Evolutionary conservation across 495 filamentous ascomycete species (phyloP).

Genomic region (Rhizodiscina lignyota): DNA sequence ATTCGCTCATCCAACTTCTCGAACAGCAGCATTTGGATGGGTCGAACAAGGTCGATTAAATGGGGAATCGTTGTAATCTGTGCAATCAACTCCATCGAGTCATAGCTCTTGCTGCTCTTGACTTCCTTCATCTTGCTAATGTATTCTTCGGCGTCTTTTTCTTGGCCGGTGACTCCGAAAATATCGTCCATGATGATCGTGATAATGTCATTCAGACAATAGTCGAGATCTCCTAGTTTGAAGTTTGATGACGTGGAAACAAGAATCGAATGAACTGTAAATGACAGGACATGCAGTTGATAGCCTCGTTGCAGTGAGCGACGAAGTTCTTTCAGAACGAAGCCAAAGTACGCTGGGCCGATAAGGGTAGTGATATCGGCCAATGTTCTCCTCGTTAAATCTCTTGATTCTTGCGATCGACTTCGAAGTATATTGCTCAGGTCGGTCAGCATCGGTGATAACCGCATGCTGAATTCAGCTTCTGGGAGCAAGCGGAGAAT

Average conservation of each 20-base stretch:
- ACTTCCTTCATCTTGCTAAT: conserved; percentile 92
- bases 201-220: conserved; percentile 64
- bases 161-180: conserved; percentile 86
- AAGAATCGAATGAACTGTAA: conserved; percentile 84
- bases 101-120: conserved; percentile 91
- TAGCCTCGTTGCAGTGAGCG: conserved; percentile 68
- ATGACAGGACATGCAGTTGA: conserved; percentile 90
- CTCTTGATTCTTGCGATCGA: conserved; percentile 71
- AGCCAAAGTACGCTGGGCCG: conserved; percentile 68
- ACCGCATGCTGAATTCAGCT: conserved; percentile 46
- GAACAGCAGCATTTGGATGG: conserved; percentile 56
- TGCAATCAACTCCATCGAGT: conserved; percentile 89
- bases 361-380: conserved; percentile 63
- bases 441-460: conserved; percentile 76
- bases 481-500: conserved; percentile 64
- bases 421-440: conserved; percentile 85
- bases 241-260: too few relatives aligned
- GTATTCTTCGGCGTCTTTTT: conserved; percentile 95
- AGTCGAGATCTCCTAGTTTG: conserved; percentile 73
- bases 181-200: conserved; percentile 92
- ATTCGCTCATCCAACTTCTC: conserved; percentile 69
- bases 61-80: conserved; percentile 56
- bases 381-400: conserved; percentile 77
- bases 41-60: conserved; percentile 58
- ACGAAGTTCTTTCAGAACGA: conserved; percentile 83